Evolutionary conservation across 2,329 filamentous ascomycete species (phyloP).

Genomic region (Fusarium solani-melongenae): DNA sequence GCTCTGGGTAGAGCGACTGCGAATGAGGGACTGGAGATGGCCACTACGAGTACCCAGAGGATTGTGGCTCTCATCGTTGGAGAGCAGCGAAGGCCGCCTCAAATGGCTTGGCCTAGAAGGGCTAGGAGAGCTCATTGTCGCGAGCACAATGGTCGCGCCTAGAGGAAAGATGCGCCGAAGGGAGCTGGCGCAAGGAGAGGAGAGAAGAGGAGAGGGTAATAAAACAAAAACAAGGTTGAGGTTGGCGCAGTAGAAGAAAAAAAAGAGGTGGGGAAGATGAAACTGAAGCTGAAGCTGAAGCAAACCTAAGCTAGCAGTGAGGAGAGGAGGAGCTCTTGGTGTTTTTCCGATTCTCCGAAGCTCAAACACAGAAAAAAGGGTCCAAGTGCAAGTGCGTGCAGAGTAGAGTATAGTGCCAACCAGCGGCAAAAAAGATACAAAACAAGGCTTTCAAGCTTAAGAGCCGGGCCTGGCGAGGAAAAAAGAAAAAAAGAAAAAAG

Average conservation of each 20-base stretch:
- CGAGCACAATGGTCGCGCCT: slow-evolving; percentile 18
- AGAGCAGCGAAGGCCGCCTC: slow-evolving; percentile 48
- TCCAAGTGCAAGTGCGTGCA: neutral
- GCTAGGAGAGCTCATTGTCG: slow-evolving; percentile 47
- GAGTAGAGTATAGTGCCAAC: neutral
- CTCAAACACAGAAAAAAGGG: slow-evolving; percentile 10
- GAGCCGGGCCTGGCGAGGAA: slow-evolving; percentile 9
- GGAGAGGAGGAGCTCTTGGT: slow-evolving; percentile 8
- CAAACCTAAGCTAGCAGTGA: slow-evolving; percentile 21
- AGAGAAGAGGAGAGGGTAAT: slow-evolving; percentile 1
- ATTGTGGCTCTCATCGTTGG: slow-evolving; percentile 48
- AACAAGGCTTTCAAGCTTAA: neutral
- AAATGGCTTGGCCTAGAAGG: slow-evolving; percentile 40
- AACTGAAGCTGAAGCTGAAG: slow-evolving; percentile 22
- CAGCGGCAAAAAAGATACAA: neutral
- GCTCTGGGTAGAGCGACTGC: slow-evolving; percentile 51
- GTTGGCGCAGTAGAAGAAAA: neutral
- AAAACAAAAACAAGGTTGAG: neutral
- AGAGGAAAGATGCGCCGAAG: neutral
- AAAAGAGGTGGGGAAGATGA: slow-evolving; percentile 15
- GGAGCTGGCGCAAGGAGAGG: neutral
- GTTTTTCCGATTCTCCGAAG: slow-evolving; percentile 25
- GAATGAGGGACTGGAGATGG: slow-evolving; percentile 52
- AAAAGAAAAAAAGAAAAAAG: slow-evolving; percentile 1
- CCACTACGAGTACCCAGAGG: slow-evolving; percentile 52